Percentiles rank a stretch among this genome's conserved stretches.
phyloP scores from a whole-genome alignment of 108 stramenopile species.

The Fragilariopsis cylindrus region DNA sequence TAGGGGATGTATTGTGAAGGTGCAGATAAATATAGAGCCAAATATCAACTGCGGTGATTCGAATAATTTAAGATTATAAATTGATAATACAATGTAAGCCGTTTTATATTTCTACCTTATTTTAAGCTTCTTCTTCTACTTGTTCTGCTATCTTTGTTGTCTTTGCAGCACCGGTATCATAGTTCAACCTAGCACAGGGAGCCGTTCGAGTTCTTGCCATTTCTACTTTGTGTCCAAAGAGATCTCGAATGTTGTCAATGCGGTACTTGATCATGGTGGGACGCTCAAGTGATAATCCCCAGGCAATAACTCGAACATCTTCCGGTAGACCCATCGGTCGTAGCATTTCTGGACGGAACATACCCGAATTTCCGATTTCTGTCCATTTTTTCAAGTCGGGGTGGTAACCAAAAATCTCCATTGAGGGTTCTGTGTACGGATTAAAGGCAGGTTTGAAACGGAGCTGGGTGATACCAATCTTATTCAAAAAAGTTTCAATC shows the following conservation, averaged over 20 bases:
- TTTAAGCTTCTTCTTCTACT: neutral
- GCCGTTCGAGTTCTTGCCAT: slow-evolving; percentile 91
- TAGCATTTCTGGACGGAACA: slow-evolving; percentile 99
- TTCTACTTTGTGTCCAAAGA: slow-evolving; percentile 99
- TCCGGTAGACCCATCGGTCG: slow-evolving; percentile 99
- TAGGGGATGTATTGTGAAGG: no score
- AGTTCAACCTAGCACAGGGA: slow-evolving; percentile 93
- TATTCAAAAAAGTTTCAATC: slow-evolving; percentile 98
- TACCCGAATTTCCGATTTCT: slow-evolving; percentile 98
- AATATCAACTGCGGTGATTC: no score
- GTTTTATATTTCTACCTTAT: neutral
- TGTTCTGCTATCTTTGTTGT: neutral
- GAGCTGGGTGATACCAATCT: slow-evolving; percentile 97
- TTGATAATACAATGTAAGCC: no score
- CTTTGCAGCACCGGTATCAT: slow-evolving; percentile 18
- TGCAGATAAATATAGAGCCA: no score
- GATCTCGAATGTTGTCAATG: slow-evolving; percentile 98
- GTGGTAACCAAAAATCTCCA: slow-evolving; percentile 99
- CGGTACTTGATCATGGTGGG: slow-evolving; percentile 99
- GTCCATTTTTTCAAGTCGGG: slow-evolving; percentile 99
- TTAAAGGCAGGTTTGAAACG: slow-evolving; percentile 99
- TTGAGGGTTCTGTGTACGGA: slow-evolving; percentile 99
- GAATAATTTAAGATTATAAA: no score
- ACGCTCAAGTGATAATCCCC: slow-evolving; percentile 98
- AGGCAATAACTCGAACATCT: slow-evolving; percentile 98